phyloP scores from a whole-genome alignment of 345 rosid species.

The Raphanus sativus region DNA sequence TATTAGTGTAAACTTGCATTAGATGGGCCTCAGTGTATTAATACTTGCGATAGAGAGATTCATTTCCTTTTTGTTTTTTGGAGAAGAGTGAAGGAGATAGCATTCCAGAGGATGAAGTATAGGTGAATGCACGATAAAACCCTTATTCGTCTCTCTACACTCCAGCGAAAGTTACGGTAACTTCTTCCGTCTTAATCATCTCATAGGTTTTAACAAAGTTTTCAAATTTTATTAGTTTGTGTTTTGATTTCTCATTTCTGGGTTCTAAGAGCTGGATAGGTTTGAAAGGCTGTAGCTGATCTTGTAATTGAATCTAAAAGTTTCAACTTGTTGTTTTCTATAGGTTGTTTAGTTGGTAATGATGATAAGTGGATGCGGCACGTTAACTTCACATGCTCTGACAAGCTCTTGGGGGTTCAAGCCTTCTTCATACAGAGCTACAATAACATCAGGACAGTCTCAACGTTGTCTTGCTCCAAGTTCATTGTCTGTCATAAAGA shows the following conservation, averaged over 20 bases:
- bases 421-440: conserved; percentile 37
- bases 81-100: conserved; percentile 25
- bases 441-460: conserved; percentile 31
- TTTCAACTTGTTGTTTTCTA: background rate
- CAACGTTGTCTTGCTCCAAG: conserved; percentile 30
- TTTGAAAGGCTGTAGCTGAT: conserved; percentile 4
- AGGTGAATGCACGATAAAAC: conserved; percentile 27
- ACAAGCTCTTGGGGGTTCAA: conserved; percentile 42
- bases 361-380: conserved; percentile 54
- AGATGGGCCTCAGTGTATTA: too few species aligned
- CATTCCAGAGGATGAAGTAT: background rate
- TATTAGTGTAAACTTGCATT: background rate
- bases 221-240: background rate
- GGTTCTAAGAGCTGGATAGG: background rate
- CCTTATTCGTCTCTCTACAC: conserved; percentile 9
- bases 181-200: background rate
- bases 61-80: background rate
- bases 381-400: conserved; percentile 40
- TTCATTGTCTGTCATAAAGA: conserved; percentile 39
- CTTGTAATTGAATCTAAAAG: background rate
- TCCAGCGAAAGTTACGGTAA: conserved; percentile 3
- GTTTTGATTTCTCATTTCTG: conserved; percentile 7
- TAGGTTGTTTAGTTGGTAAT: conserved; percentile 33
- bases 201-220: background rate
- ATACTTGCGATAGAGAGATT: background rate